These are phyloP conservation scores for Suillus lakei DNA, from an alignment of 768 basidiomycete species.

Conservation along the genomic window DNA sequence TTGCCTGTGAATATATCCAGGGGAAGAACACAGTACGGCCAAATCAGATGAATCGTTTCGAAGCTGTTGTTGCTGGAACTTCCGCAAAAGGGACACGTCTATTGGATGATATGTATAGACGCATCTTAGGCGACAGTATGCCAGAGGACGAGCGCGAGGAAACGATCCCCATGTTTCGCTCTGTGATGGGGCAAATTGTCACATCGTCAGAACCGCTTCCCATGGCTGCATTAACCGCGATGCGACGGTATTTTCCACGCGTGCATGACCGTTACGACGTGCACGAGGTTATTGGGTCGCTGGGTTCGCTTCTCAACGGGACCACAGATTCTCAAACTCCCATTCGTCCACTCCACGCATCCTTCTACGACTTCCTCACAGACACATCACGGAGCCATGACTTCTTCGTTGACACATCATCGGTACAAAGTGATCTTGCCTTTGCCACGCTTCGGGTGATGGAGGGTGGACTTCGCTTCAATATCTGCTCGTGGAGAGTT, in stretches of 20 bases:
- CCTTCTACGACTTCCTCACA: conserved; percentile 31
- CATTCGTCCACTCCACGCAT: conserved; percentile 27
- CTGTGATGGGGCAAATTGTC: conserved; percentile 9
- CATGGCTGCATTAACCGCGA: background rate
- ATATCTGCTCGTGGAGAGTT: conserved; percentile 24
- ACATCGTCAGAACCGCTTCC: conserved; percentile 8
- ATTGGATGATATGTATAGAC: conserved; percentile 8
- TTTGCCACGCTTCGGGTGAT: conserved; percentile 29
- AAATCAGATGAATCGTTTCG: background rate
- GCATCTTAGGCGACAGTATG: background rate
- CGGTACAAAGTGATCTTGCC: conserved; percentile 11
- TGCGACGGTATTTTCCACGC: background rate
- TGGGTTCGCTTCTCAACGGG: conserved; percentile 12
- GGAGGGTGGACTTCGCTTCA: conserved; percentile 24
- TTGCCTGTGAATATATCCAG: conserved; percentile 15
- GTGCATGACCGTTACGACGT: conserved; percentile 26
- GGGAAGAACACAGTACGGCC: background rate
- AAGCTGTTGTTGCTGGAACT: background rate
- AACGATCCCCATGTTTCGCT: background rate
- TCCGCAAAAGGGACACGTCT: background rate
- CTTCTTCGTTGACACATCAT: conserved; percentile 15
- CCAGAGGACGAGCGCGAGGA: background rate
- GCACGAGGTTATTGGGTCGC: background rate
- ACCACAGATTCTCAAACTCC: background rate
- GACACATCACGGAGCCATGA: conserved; percentile 13